Conservation (phyloP, 768 basidiomycete genomes). For the Mrakia gelida region DNA sequence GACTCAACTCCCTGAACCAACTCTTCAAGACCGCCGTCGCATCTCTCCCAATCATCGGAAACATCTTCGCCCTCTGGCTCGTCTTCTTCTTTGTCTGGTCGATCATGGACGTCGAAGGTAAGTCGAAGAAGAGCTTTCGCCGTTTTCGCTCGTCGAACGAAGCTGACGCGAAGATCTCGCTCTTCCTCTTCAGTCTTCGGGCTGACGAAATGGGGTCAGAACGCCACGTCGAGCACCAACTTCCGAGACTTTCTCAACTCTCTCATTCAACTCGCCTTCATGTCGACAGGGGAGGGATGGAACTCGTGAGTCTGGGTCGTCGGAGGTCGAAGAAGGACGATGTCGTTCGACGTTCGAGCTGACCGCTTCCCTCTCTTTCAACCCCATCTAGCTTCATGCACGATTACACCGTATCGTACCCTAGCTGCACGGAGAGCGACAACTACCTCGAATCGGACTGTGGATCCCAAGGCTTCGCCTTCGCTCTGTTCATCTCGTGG, state of each 20-base stretch:
- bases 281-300: constrained; percentile 94
- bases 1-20: constrained; percentile 62
- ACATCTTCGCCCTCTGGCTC: constrained; percentile 80
- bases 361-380: constrained; percentile 45
- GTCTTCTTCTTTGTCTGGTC: constrained; percentile 86
- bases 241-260: constrained; percentile 74
- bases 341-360: background rate
- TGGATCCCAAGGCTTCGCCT: constrained; percentile 77
- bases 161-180: too few species aligned
- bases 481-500: constrained; percentile 45
- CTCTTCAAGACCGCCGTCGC: constrained; percentile 95
- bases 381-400: constrained; percentile 68
- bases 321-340: background rate
- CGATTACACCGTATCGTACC: constrained; percentile 73
- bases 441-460: constrained; percentile 70
- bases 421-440: constrained; percentile 65
- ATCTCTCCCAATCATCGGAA: constrained; percentile 78
- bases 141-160: too few species aligned
- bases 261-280: constrained; percentile 83
- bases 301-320: constrained; percentile 53
- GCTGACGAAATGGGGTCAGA: constrained; percentile 72
- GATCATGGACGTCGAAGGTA: constrained; percentile 51
- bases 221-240: constrained; percentile 64
- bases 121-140: too few species aligned
- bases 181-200: constrained; percentile 66